Evolutionary conservation across 352 stramenopile genomes (phyloP).

Genomic region (Globisporangium barbulae): DNA sequence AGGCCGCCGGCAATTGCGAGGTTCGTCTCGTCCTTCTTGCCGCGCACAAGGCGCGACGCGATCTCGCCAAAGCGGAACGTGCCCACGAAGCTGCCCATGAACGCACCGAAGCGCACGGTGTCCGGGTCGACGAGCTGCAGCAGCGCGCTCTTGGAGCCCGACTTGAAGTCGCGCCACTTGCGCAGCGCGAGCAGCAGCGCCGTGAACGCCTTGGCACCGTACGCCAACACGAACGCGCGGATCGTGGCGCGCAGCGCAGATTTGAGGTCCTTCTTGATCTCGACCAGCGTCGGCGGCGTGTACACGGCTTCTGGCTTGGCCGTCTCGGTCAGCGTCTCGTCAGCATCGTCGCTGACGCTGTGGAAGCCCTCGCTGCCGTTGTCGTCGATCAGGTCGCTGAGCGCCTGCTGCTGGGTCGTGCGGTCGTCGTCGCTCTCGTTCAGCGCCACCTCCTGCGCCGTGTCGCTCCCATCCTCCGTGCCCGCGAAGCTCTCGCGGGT

Average conservation of each 20-base stretch:
- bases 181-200: slow-evolving; percentile 72
- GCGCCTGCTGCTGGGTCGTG: background rate
- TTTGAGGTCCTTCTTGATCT: slow-evolving; percentile 38
- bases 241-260: slow-evolving; percentile 38
- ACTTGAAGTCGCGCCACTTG: slow-evolving; percentile 71
- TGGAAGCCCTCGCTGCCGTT: background rate
- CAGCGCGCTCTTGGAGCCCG: slow-evolving; percentile 66
- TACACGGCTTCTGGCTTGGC: slow-evolving; percentile 26
- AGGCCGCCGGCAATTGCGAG: slow-evolving; percentile 62
- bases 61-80: slow-evolving; percentile 66
- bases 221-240: slow-evolving; percentile 64
- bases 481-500: slow-evolving; percentile 18
- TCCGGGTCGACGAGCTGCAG: slow-evolving; percentile 62
- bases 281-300: slow-evolving; percentile 20
- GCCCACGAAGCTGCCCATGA: slow-evolving; percentile 75
- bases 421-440: background rate
- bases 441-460: background rate
- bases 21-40: slow-evolving; percentile 46
- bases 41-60: slow-evolving; percentile 32
- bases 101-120: slow-evolving; percentile 73
- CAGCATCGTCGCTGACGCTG: slow-evolving; percentile 13
- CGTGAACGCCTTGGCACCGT: slow-evolving; percentile 82
- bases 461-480: slow-evolving; percentile 9
- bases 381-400: slow-evolving; percentile 2
- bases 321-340: slow-evolving; percentile 19